Conservation (phyloP, 208 protist species). For the Acanthamoeba sp. region DNA sequence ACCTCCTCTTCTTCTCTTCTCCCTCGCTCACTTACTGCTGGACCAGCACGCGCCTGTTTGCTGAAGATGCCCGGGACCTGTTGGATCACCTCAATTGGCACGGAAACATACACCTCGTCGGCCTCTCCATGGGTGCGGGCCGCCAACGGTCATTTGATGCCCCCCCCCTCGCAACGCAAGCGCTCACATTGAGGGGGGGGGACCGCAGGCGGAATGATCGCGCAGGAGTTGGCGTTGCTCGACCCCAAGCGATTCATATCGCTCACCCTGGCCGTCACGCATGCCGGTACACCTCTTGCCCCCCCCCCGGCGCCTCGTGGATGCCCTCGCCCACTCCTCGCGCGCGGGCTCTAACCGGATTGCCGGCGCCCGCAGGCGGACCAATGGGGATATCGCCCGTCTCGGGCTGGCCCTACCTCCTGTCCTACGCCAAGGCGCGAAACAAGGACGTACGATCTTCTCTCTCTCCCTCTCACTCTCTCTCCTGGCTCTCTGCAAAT, state of each 20-base stretch:
- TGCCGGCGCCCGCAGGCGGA: not conserved
- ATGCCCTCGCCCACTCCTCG: not conserved
- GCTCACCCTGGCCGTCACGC: not conserved
- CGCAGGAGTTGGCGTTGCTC: slow-evolving; percentile 20
- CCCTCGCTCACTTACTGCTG: not conserved
- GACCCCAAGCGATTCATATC: slow-evolving; percentile 32
- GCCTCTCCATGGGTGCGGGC: not conserved
- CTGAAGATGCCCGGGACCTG: not conserved
- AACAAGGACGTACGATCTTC: not conserved
- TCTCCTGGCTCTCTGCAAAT: not conserved
- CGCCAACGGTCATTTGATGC: not conserved
- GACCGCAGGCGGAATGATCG: slow-evolving; percentile 8
- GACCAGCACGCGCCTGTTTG: not conserved
- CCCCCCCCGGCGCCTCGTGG: not conserved
- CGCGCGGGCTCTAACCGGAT: too few relatives aligned
- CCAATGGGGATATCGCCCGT: not conserved
- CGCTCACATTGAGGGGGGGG: too few relatives aligned
- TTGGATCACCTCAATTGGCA: slow-evolving; percentile 7
- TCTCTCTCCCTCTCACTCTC: not conserved
- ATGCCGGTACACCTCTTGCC: not conserved
- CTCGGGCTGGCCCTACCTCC: not conserved
- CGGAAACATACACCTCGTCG: not conserved
- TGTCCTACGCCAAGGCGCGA: not conserved
- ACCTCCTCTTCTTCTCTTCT: not conserved
- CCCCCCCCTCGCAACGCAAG: too few relatives aligned